Percentiles rank a stretch among this genome's conserved stretches.
phyloP scores from a whole-genome alignment of 495 filamentous ascomycete species.

The Xylona heveae region DNA sequence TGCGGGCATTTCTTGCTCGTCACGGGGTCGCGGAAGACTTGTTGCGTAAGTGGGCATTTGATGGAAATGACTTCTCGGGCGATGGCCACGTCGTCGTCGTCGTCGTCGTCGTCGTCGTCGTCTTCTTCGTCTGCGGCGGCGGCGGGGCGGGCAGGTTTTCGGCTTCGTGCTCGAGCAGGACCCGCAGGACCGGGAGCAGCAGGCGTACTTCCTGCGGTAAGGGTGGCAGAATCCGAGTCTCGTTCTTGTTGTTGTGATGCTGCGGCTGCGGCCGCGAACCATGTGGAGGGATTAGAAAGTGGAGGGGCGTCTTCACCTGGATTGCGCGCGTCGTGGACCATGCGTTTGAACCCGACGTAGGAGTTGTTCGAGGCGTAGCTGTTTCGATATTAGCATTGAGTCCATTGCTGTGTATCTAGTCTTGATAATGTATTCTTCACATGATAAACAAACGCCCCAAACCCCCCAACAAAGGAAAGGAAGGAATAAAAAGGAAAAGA shows the following conservation, averaged over 20 bases:
- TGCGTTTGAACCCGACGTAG: slow-evolving; percentile 57
- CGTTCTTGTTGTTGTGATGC: slow-evolving; percentile 1
- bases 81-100: slow-evolving; percentile 59
- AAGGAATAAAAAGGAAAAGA: no score
- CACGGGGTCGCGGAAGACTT: slow-evolving; percentile 45
- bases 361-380: slow-evolving; percentile 56
- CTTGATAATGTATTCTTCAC: no score
- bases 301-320: slow-evolving; percentile 37
- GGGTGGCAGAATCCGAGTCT: slow-evolving; percentile 1
- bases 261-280: slow-evolving; percentile 13
- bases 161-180: slow-evolving; percentile 8
- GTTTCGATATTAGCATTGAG: neutral
- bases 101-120: slow-evolving; percentile 10
- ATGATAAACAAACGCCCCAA: no score
- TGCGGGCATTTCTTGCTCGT: slow-evolving; percentile 66
- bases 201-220: slow-evolving; percentile 2
- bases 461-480: no score
- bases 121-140: slow-evolving; percentile 13
- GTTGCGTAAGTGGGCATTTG: slow-evolving; percentile 65
- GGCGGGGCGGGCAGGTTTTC: slow-evolving; percentile 11
- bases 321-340: slow-evolving; percentile 57
- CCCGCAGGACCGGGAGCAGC: slow-evolving; percentile 6
- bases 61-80: slow-evolving; percentile 44
- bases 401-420: no score
- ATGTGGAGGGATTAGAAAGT: slow-evolving; percentile 21